phyloP scores from a whole-genome alignment of 495 filamentous ascomycete species.

The Podospora bellae-mahoneyi region DNA sequence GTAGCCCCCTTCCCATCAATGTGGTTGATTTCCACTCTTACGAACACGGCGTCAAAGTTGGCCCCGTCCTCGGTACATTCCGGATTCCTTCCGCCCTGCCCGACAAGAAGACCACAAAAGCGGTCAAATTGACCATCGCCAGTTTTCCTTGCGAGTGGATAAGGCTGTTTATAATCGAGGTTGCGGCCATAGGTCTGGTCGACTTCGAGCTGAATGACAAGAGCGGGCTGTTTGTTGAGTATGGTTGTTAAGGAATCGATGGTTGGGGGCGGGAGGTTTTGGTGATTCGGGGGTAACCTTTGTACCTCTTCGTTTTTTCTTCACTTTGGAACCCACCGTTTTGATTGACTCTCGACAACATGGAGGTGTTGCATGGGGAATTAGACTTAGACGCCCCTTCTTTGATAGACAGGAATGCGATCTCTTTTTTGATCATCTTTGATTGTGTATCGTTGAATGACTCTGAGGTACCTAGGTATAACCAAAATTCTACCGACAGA shows the following conservation, averaged over 20 bases:
- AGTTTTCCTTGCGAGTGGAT: conserved; percentile 34
- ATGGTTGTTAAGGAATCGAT: background rate
- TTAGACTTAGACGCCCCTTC: too few species aligned
- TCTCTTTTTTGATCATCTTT: too few species aligned
- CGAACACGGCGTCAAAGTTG: conserved; percentile 26
- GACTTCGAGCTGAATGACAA: conserved; percentile 6
- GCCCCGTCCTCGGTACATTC: conserved; percentile 30
- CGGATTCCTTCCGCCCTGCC: conserved; percentile 20
- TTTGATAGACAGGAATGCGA: too few species aligned
- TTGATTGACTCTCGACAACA: too few species aligned
- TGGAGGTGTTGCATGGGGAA: too few species aligned
- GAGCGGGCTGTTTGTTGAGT: background rate
- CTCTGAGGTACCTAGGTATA: too few species aligned
- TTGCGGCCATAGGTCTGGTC: conserved; percentile 30
- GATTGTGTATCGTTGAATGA: too few species aligned
- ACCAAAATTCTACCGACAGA: too few species aligned
- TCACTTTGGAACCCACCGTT: too few species aligned
- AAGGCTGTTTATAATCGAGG: conserved; percentile 28
- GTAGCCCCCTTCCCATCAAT: conserved; percentile 26
- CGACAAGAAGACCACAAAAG: background rate
- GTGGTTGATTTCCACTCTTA: conserved; percentile 19
- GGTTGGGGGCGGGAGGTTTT: background rate
- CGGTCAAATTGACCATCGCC: conserved; percentile 22
- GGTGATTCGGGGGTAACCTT: too few species aligned
- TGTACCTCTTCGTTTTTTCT: too few species aligned